Evolutionary conservation across 805 yeast species (phyloP).

Genomic region (Barnettozyma siamensis): DNA sequence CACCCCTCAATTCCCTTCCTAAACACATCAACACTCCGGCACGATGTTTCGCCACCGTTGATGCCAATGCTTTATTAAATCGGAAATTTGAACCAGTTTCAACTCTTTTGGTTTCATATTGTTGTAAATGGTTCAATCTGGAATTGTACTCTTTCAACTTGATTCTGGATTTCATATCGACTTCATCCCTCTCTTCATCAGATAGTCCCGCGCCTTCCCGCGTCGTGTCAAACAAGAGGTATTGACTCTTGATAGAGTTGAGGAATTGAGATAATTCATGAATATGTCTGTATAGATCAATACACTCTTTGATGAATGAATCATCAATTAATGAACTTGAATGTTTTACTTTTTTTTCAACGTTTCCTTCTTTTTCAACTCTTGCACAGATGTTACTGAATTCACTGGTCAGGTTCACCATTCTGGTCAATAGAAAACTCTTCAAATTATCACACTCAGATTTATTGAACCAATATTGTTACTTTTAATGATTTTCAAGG

Average conservation of each 20-base stretch:
- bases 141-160: constrained; percentile 48
- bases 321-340: constrained; percentile 8
- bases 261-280: constrained; percentile 26
- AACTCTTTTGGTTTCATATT: constrained; percentile 45
- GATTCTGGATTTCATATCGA: constrained; percentile 49
- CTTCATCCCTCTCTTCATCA: constrained; percentile 45
- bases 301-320: constrained; percentile 13
- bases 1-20: constrained; percentile 18
- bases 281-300: constrained; percentile 19
- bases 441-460: no score
- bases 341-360: background rate
- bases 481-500: no score
- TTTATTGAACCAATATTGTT: no score
- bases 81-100: constrained; percentile 16
- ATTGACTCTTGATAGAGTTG: constrained; percentile 22
- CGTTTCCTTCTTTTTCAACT: constrained; percentile 3
- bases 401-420: constrained; percentile 9
- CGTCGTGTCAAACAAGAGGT: constrained; percentile 17
- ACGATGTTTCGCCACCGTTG: constrained; percentile 17
- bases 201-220: constrained; percentile 27
- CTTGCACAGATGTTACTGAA: constrained; percentile 5
- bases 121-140: constrained; percentile 42
- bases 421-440: background rate
- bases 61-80: constrained; percentile 13
- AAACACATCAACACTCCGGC: constrained; percentile 19